Base-by-base conservation (phyloP, 2,329 filamentous ascomycete genomes). In the Sarocladium kiliense region DNA sequence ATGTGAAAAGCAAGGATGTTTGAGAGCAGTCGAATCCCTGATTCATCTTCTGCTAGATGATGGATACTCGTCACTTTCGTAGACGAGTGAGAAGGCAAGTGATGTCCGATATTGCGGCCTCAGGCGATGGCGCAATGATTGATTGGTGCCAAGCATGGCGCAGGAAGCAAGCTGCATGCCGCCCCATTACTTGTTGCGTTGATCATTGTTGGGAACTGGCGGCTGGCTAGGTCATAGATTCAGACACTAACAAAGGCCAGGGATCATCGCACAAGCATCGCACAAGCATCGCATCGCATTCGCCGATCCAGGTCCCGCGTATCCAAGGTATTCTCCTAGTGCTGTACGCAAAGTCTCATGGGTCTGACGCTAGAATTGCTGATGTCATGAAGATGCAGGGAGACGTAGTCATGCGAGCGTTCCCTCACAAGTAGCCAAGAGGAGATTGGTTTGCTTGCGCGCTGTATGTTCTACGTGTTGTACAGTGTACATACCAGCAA, bases 81-180 rank as follows among this genome's bases (percentile, higher is more conserved):
- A 39, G 36, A 19, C 36, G 5, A 39, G 12, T 25, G 19, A 45
- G 41, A 26, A 21, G 41, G 19, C 11, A 45, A 4, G 16, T 25
- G 21, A 44, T 39, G 16, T n/a, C 36, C 36, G n/a, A 9, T 19
- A 19, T 6, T 30, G 44, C 27, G 44, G 23, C n/a, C 21, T 47
- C 44, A 18, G 25, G 23, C 44, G 5, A 47, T 47, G n/a, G 44
- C 44, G 44, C 30, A 34, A 4, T 36, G 27, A 21, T 19, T 36
- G 47, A 36, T 21, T 51, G 47, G 27, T 36, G 47, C 47, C 47
- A 51, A 51, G 47, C 7, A 23, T 34, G 47, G 47, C 47, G 47
- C 47, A 51, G 30, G 26, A 36, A 36, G 30, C 30, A 32, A 19
- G 10, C 26, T 51, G 5, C 27, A 34, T 34, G 10, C 27, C 14